phyloP scores from a whole-genome alignment of 164 flowering plant species.

The Aristolochia californica region DNA sequence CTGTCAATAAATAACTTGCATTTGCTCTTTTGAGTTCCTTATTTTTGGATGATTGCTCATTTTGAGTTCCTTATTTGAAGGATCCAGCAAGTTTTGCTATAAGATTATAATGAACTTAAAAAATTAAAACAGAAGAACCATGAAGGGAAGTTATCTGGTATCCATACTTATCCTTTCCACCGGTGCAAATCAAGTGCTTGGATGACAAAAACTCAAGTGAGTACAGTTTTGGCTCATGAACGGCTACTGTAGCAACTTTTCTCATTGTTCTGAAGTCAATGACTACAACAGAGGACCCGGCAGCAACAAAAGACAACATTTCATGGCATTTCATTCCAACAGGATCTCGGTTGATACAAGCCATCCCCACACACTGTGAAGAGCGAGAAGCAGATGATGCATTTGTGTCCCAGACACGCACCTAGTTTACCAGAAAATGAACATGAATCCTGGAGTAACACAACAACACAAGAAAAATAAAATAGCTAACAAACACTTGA shows the following conservation, averaged over 20 bases:
- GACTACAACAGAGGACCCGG: constrained; percentile 41
- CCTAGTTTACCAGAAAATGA: constrained; percentile 15
- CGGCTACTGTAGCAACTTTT: constrained; percentile 28
- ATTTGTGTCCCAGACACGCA: constrained; percentile 59
- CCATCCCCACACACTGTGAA: constrained; percentile 57
- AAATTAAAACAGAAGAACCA: no score
- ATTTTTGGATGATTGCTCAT: no score
- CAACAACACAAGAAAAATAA: no score
- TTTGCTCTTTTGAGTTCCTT: no score
- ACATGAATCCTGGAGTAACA: no score
- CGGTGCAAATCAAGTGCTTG: constrained; percentile 46
- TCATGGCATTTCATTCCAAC: constrained; percentile 51
- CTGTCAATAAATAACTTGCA: no score
- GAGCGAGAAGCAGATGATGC: constrained; percentile 37
- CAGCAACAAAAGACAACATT: constrained; percentile 47
- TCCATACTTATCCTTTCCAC: constrained; percentile 40
- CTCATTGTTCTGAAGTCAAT: constrained; percentile 72
- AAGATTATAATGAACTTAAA: no score
- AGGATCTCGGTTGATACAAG: constrained; percentile 35
- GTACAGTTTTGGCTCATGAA: constrained; percentile 19
- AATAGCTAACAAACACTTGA: no score
- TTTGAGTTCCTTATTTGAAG: no score
- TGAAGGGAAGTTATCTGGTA: no score
- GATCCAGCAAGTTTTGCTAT: no score
- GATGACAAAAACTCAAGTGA: constrained; percentile 47